phyloP scores from a whole-genome alignment of 768 basidiomycete genomes.

The Panellus pusillus region DNA sequence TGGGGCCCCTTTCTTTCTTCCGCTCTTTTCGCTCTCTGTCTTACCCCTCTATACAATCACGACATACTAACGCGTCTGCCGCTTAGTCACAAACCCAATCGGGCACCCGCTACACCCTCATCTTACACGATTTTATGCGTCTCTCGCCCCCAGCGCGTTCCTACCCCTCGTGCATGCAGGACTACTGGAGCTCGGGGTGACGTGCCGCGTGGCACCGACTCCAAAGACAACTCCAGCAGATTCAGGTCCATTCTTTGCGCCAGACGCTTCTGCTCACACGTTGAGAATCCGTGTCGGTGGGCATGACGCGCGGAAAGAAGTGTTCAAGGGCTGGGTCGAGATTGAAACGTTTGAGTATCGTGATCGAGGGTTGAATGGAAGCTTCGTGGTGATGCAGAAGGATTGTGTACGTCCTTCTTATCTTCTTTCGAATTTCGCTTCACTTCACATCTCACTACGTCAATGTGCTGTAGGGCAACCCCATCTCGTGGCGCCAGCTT shows the following conservation, averaged over 20 bases:
- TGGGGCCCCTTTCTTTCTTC: conserved; percentile 37
- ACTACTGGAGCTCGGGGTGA: conserved; percentile 48
- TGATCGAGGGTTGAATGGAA: conserved; percentile 42
- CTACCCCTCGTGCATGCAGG: conserved; percentile 54
- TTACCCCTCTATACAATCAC: too few species aligned
- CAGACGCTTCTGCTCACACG: not conserved
- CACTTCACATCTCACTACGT: not conserved
- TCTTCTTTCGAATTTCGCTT: not conserved
- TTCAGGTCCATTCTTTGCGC: too few species aligned
- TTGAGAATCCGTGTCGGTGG: conserved; percentile 64
- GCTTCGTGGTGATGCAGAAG: conserved; percentile 70
- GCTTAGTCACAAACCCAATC: conserved; percentile 78
- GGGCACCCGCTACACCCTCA: conserved; percentile 69
- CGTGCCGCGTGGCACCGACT: conserved; percentile 43
- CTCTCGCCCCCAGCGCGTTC: conserved; percentile 52
- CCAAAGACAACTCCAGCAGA: too few species aligned
- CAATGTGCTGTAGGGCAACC: conserved; percentile 55
- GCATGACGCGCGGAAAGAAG: conserved; percentile 59
- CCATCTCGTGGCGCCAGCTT: conserved; percentile 74
- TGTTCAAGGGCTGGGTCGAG: conserved; percentile 74
- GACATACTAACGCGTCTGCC: too few species aligned
- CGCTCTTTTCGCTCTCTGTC: too few species aligned
- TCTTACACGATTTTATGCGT: conserved; percentile 80
- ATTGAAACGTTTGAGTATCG: conserved; percentile 60
- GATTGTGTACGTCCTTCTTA: conserved; percentile 53